Evolutionary conservation across 2,329 filamentous ascomycete genomes (phyloP).

Genomic region (Aspergillus costaricaensis): DNA sequence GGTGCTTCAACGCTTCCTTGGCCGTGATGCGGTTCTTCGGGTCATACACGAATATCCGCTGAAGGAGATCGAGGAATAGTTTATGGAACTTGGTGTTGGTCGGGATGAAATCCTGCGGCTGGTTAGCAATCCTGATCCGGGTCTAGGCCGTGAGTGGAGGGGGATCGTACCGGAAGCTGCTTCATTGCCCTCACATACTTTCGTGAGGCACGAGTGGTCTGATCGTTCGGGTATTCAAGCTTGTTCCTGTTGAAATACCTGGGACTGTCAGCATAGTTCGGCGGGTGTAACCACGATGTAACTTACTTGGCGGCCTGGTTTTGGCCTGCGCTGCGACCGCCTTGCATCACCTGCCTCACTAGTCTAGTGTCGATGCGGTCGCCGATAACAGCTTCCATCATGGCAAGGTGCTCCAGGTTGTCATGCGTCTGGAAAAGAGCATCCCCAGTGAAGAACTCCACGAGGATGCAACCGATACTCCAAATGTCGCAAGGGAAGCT

Average conservation of each 20-base stretch:
- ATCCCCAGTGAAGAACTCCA: constrained; percentile 69
- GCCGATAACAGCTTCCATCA: constrained; percentile 67
- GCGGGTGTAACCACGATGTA: constrained; percentile 18
- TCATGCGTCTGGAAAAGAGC: constrained; percentile 70
- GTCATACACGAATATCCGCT: constrained; percentile 67
- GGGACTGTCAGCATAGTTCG: constrained; percentile 33
- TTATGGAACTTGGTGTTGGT: constrained; percentile 61
- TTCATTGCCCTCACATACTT: constrained; percentile 73
- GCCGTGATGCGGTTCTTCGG: constrained; percentile 66
- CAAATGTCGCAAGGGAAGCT: constrained; percentile 69
- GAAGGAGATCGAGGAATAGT: constrained; percentile 63
- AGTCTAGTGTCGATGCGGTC: constrained; percentile 58
- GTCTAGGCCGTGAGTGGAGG: too few relatives aligned
- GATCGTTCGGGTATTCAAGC: constrained; percentile 64
- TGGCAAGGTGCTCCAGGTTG: constrained; percentile 67
- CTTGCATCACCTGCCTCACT: constrained; percentile 55
- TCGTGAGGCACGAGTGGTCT: constrained; percentile 63
- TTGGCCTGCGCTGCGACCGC: constrained; percentile 49
- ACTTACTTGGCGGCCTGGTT: constrained; percentile 61
- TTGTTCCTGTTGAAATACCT: constrained; percentile 59
- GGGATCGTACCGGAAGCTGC: constrained; percentile 54
- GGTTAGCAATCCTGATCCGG: constrained; percentile 19
- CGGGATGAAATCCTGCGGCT: constrained; percentile 62
- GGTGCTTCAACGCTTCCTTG: constrained; percentile 65
- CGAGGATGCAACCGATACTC: constrained; percentile 69